Percentiles rank a stretch among this genome's conserved stretches.
Evolutionary conservation across 306 rosid genomes (phyloP).

Genomic region (Heteromeles arbutifolia): DNA sequence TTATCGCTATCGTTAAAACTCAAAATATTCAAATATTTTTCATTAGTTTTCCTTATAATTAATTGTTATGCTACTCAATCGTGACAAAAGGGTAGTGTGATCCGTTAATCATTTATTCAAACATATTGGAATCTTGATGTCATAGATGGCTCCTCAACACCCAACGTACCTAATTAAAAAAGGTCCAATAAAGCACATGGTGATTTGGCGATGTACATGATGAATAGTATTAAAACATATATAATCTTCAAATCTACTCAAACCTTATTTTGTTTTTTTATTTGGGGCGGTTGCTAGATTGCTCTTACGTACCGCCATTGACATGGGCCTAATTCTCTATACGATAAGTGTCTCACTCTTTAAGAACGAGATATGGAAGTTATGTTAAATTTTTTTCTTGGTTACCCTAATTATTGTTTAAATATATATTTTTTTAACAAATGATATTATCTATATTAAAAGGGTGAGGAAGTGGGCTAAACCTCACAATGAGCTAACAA

Average conservation of each 20-base stretch:
- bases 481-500: rapidly evolving
- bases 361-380: not conserved
- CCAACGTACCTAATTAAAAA: not conserved
- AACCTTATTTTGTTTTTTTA: not conserved
- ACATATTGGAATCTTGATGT: not conserved
- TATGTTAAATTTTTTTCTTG: too few species aligned
- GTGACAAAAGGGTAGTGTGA: not conserved
- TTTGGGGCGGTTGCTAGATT: not conserved
- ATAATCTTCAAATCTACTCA: not conserved
- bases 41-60: too few species aligned
- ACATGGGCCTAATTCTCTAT: not conserved
- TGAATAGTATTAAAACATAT: not conserved
- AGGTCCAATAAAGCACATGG: not conserved
- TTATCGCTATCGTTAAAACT: too few species aligned
- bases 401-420: not conserved
- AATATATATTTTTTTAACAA: too few species aligned
- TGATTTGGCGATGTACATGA: not conserved
- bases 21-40: too few species aligned
- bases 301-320: not conserved
- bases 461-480: too few species aligned
- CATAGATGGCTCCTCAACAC: not conserved
- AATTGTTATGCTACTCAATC: not conserved
- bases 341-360: not conserved
- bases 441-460: too few species aligned
- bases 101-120: not conserved